Evolutionary conservation across 805 yeast genomes (phyloP), one percentile per base, ranked within the genome.

Genomic region (Starmerella gropengiesseri): DNA sequence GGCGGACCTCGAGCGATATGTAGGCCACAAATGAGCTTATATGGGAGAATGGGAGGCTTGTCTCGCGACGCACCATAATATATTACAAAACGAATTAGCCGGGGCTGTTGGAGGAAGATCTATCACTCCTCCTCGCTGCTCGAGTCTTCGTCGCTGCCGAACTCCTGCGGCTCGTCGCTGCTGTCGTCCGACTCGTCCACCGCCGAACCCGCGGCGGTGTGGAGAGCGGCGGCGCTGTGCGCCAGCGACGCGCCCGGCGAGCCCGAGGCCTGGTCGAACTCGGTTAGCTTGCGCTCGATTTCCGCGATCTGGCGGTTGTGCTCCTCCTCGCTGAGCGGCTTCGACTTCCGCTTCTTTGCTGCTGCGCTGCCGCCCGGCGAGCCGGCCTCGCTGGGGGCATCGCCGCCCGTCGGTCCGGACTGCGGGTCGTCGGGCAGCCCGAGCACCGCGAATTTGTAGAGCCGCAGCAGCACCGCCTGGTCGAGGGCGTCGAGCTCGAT

Each of bases 401-500:
- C n/a, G 34, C 48, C 35, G 36, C 50, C 38, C 20, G 45, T 28
- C 20, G 58, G 46, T n/a, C 29, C 20, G n/a, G n/a, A n/a, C 37
- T 34, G 22, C 14, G 37, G 37, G 41, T 50, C 46, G 38, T 49
- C 55, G 7, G 48, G 47, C n/a, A 45, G 46, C 47, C 48, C 49
- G 22, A 54, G 37, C 16, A 80, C 82, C 52, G 91, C 85, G 54
- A 80, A 82, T 60, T 81, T 79, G 69, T 86, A 89, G 49, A 91
- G 68, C 57, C 83, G 82, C 59, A 83, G 65, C 42, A 89, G 72
- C 1, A 96, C 87, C 31, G 74, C 67, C 51, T 84, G 85, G 55
- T 84, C 95, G 53, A 91, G 71, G 62, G 81, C 81, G 60, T 91
- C 96, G 78, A 91, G 81, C 62, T 91, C 98, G 47, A 91, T 71